phyloP scores from a whole-genome alignment of 768 basidiomycete species.

The Boletus tylopilopsis region DNA sequence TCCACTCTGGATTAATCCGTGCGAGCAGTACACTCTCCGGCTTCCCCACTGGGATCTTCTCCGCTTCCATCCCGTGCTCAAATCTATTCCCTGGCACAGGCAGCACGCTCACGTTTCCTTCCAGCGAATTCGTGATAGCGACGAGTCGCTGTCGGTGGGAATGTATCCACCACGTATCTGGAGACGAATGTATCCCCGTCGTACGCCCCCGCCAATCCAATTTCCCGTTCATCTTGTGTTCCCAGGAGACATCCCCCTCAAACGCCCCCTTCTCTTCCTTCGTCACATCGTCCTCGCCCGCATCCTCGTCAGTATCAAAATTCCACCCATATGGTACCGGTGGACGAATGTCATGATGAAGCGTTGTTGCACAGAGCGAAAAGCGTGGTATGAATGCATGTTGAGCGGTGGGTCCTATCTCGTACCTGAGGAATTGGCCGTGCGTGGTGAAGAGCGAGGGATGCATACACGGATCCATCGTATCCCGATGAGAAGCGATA shows the following conservation, averaged over 20 bases:
- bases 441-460: constrained; percentile 38
- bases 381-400: constrained; percentile 48
- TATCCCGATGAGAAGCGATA: constrained; percentile 32
- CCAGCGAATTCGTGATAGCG: constrained; percentile 37
- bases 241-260: constrained; percentile 58
- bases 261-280: constrained; percentile 14
- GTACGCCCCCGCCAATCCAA: constrained; percentile 73
- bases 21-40: constrained; percentile 35
- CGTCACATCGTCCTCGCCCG: background rate
- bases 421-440: constrained; percentile 49
- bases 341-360: constrained; percentile 56
- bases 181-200: constrained; percentile 54
- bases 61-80: constrained; percentile 11
- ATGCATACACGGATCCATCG: constrained; percentile 38
- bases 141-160: constrained; percentile 51
- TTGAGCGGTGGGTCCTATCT: constrained; percentile 44
- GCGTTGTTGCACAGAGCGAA: constrained; percentile 43
- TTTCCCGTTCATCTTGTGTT: constrained; percentile 56
- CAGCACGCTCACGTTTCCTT: constrained; percentile 39
- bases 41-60: constrained; percentile 33
- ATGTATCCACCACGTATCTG: constrained; percentile 41
- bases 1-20: constrained; percentile 48
- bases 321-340: constrained; percentile 47
- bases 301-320: constrained; percentile 30
- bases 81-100: constrained; percentile 21